phyloP scores from a whole-genome alignment of 1,284 basidiomycete genomes.

The Apiotrichum gracile region DNA sequence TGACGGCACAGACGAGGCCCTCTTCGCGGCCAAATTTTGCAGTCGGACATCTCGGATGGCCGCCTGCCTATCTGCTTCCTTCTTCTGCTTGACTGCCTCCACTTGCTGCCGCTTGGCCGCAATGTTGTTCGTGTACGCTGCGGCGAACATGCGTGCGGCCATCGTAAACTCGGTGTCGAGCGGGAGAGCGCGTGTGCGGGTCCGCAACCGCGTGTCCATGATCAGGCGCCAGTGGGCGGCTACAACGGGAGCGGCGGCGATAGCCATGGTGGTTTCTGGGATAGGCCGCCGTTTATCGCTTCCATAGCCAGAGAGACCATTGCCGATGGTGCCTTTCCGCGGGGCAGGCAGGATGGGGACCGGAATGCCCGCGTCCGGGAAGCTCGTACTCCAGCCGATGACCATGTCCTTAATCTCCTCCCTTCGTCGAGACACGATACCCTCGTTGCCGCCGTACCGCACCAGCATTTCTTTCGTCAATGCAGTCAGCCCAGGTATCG shows the following conservation, averaged over 20 bases:
- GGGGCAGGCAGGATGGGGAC: constrained; percentile 20
- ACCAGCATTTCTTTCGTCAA: constrained; percentile 3
- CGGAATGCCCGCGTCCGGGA: constrained; percentile 13
- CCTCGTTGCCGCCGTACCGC: constrained; percentile 5
- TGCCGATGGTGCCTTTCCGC: constrained; percentile 20
- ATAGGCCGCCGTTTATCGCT: constrained; percentile 26
- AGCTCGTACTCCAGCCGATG: constrained; percentile 20
- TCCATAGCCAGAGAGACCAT: constrained; percentile 15
- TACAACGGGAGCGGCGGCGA: constrained; percentile 18
- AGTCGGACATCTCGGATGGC: neutral
- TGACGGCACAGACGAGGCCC: neutral
- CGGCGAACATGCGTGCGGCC: constrained; percentile 24
- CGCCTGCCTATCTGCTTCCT: neutral
- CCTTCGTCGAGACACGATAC: constrained; percentile 1
- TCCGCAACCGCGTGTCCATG: constrained; percentile 13
- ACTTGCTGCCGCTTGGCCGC: no score
- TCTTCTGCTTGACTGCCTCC: neutral
- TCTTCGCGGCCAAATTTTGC: neutral
- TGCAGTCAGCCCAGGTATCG: constrained; percentile 8
- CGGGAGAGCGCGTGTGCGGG: constrained; percentile 11
- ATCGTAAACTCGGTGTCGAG: constrained; percentile 21
- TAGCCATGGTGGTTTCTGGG: constrained; percentile 24
- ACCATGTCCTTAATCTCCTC: constrained; percentile 14
- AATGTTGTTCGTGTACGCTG: neutral
- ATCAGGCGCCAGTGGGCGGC: constrained; percentile 25